Evolutionary conservation across 306 rosid species (phyloP).

Genomic region (Cicer arietinum): DNA sequence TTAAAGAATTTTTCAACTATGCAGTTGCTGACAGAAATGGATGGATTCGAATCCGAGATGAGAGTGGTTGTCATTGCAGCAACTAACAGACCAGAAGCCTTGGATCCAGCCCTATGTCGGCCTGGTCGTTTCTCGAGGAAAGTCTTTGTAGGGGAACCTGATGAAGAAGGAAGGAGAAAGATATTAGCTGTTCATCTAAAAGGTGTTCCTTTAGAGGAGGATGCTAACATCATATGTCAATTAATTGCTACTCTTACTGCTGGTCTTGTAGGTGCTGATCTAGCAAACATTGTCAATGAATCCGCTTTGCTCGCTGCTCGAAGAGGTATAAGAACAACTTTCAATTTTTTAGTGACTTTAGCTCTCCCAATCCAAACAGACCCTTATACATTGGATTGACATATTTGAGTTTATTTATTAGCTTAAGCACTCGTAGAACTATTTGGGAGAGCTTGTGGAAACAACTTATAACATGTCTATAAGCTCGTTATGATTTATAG

Average conservation of each 20-base stretch:
- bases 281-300: slow-evolving; percentile 90
- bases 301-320: slow-evolving; percentile 97
- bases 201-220: slow-evolving; percentile 89
- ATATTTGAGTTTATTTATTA: too few species aligned
- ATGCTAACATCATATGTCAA: slow-evolving; percentile 64
- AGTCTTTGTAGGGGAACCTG: slow-evolving; percentile 89
- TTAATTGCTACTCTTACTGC: slow-evolving; percentile 84
- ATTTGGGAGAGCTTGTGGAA: too few species aligned
- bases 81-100: slow-evolving; percentile 88
- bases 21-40: slow-evolving; percentile 98
- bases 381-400: too few species aligned
- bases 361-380: neutral
- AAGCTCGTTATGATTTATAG: too few species aligned
- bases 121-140: slow-evolving; percentile 98
- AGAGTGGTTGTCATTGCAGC: slow-evolving; percentile 94
- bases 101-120: slow-evolving; percentile 97
- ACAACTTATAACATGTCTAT: too few species aligned
- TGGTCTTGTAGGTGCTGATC: slow-evolving; percentile 95
- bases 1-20: slow-evolving; percentile 30
- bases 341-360: slow-evolving; percentile 8
- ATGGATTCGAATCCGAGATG: slow-evolving; percentile 92
- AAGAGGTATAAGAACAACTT: slow-evolving; percentile 62
- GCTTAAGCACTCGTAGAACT: too few species aligned
- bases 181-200: slow-evolving; percentile 92
- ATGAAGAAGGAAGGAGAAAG: slow-evolving; percentile 92